Conservation (phyloP, 2,329 filamentous ascomycete genomes). For the Colletotrichum kahawae region DNA sequence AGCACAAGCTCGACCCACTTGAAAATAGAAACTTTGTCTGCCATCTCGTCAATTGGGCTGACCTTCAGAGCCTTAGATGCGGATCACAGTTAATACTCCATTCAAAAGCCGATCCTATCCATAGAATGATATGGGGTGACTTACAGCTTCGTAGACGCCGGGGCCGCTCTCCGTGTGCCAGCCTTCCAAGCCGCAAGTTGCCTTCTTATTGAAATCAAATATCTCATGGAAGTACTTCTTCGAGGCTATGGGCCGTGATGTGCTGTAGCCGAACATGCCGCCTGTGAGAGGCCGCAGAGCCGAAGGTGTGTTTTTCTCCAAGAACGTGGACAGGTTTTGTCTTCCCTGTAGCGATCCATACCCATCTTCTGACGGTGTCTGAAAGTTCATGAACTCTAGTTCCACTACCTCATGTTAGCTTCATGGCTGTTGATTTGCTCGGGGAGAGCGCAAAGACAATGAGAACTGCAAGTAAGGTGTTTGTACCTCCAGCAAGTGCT, state of each 20-base stretch:
- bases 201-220: accelerated
- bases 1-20: neutral
- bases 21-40: neutral
- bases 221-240: neutral
- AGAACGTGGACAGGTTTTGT: neutral
- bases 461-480: accelerated
- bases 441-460: neutral
- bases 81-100: too few species aligned
- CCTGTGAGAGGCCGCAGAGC: neutral
- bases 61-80: neutral
- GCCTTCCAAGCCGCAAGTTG: neutral
- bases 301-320: neutral
- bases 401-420: neutral
- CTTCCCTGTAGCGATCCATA: neutral
- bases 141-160: neutral
- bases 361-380: neutral
- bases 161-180: neutral
- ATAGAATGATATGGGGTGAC: accelerated
- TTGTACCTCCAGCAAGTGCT: slow-evolving; percentile 52
- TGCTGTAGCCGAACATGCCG: neutral
- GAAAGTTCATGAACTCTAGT: neutral
- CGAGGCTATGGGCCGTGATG: neutral
- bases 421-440: accelerated
- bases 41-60: neutral
- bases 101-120: neutral